Percentiles rank a stretch among this genome's conserved stretches.
These are phyloP conservation scores for Apiospora malaysiana DNA, from an alignment of 2,329 filamentous ascomycete species.

Conservation along the genomic window DNA sequence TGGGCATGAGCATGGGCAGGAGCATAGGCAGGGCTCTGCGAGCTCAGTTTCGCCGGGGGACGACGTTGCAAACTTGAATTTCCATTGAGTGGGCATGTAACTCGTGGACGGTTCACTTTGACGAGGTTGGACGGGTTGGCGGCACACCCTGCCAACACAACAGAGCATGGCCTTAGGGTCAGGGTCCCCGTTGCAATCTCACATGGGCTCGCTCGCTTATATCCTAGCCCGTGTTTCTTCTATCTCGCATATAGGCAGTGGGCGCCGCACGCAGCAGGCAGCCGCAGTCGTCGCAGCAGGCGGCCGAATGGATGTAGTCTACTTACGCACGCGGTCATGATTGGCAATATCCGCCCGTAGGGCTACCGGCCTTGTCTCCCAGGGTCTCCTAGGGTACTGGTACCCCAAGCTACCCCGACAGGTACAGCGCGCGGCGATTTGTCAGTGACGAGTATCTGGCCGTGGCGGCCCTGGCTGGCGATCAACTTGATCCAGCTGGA, in stretches of 20 bases:
- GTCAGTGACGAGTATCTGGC: neutral
- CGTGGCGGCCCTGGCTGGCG: neutral
- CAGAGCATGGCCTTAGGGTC: neutral
- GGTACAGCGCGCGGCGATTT: neutral
- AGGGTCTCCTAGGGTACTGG: neutral
- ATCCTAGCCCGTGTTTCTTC: neutral
- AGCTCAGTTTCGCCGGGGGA: neutral
- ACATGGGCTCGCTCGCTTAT: neutral
- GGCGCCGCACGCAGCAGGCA: neutral
- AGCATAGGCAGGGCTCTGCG: too few relatives aligned
- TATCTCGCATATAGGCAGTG: neutral
- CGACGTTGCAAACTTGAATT: neutral
- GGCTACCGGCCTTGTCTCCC: neutral
- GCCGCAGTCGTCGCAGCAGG: neutral
- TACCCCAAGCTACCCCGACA: conserved; percentile 5
- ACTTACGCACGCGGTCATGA: neutral
- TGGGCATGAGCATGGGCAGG: too few relatives aligned
- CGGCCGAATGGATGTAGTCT: neutral
- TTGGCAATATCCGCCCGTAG: neutral
- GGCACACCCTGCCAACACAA: neutral
- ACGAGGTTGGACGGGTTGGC: neutral
- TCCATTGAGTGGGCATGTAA: neutral
- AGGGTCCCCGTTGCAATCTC: neutral
- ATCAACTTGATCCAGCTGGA: conserved; percentile 5
- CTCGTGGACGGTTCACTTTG: neutral